phyloP scores from a whole-genome alignment of 2,329 filamentous ascomycete species.

The Aspergillus pseudoviridinutans region DNA sequence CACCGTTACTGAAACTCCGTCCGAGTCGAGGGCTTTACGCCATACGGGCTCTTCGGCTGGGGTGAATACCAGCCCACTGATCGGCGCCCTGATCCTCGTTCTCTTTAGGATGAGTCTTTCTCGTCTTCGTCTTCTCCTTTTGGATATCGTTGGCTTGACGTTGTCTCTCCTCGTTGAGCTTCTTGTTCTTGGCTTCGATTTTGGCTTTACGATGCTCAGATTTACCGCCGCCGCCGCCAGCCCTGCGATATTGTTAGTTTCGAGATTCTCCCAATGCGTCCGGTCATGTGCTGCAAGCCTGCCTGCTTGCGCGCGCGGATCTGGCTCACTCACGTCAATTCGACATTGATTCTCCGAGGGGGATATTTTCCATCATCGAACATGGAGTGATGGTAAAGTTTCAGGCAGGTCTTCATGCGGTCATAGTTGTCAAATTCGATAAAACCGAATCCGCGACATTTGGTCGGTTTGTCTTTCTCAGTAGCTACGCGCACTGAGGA shows the following conservation, averaged over 20 bases:
- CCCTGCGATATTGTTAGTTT: constrained; percentile 45
- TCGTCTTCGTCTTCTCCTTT: constrained; percentile 43
- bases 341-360: constrained; percentile 81
- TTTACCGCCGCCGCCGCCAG: constrained; percentile 77
- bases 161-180: constrained; percentile 67
- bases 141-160: constrained; percentile 48
- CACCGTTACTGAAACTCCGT: not conserved
- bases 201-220: constrained; percentile 67
- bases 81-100: constrained; percentile 18
- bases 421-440: constrained; percentile 84
- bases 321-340: constrained; percentile 66
- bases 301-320: too few species aligned
- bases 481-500: constrained; percentile 69
- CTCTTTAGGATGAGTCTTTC: constrained; percentile 19
- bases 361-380: constrained; percentile 58
- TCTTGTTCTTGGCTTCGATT: constrained; percentile 80
- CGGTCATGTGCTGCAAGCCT: not conserved
- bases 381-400: constrained; percentile 80
- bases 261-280: not conserved
- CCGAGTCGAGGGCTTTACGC: constrained; percentile 10
- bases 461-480: constrained; percentile 57
- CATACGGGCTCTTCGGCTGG: constrained; percentile 41
- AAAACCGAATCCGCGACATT: constrained; percentile 76
- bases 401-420: constrained; percentile 87
- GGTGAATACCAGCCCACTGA: constrained; percentile 39